Evolutionary conservation across 2,329 filamentous ascomycete genomes (phyloP).

Genomic region (Juglanconis juglandina): DNA sequence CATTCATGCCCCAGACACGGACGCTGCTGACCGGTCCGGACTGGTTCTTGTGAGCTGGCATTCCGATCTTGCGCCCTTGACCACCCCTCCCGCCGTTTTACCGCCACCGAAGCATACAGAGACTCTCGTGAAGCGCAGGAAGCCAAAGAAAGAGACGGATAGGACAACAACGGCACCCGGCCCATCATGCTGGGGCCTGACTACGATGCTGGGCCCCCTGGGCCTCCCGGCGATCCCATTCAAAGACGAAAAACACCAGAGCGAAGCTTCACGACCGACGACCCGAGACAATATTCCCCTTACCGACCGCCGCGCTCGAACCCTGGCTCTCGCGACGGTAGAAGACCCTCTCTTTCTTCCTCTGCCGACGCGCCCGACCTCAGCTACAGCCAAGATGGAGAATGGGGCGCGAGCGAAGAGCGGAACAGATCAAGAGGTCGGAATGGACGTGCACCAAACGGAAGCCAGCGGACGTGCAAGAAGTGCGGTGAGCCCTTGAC

Average conservation of each 20-base stretch:
- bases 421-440: conserved; percentile 54
- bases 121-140: conserved; percentile 2
- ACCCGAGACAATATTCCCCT: conserved; percentile 22
- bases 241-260: conserved; percentile 25
- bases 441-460: conserved; percentile 54
- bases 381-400: conserved; percentile 22
- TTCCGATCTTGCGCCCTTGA: conserved; percentile 9
- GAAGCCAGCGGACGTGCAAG: conserved; percentile 67
- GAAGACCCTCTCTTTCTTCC: conserved; percentile 17
- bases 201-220: conserved; percentile 41
- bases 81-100: background rate
- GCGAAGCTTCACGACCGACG: conserved; percentile 20
- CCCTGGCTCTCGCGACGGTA: conserved; percentile 22
- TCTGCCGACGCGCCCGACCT: conserved; percentile 14
- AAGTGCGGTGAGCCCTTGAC: conserved; percentile 87
- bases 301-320: conserved; percentile 24
- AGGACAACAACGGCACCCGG: conserved; percentile 12
- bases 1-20: conserved; percentile 15
- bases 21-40: conserved; percentile 13
- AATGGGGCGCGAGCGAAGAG: conserved; percentile 51
- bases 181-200: conserved; percentile 41
- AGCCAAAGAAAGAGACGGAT: conserved; percentile 12
- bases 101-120: background rate
- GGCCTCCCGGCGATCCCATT: conserved; percentile 36
- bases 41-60: conserved; percentile 17